phyloP scores from a whole-genome alignment of 345 rosid species.

The Linum trigynum region DNA sequence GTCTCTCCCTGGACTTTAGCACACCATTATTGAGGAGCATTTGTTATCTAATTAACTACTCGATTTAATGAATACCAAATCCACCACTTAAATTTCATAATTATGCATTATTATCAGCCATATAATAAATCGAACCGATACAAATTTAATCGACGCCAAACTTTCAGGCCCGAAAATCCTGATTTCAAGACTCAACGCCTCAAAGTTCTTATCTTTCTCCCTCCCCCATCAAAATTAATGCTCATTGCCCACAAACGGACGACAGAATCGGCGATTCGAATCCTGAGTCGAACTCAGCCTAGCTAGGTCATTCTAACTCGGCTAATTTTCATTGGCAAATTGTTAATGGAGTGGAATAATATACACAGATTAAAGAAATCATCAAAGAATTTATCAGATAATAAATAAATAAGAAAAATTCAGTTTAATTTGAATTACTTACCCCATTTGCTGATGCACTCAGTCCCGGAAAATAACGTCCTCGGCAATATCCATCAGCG shows the following conservation, averaged over 20 bases:
- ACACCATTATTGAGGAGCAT: no score
- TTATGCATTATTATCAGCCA: no score
- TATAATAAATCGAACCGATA: no score
- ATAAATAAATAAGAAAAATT: neutral
- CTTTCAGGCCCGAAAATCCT: neutral
- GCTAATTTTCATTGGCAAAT: neutral
- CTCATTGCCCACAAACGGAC: neutral
- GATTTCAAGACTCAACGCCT: neutral
- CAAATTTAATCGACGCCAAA: no score
- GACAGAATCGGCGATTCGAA: neutral
- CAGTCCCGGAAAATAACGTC: constrained; percentile 53
- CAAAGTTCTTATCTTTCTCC: neutral
- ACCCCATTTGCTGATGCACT: constrained; percentile 3
- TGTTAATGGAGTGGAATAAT: no score
- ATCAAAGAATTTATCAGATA: neutral
- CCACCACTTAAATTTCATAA: no score
- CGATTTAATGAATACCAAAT: no score
- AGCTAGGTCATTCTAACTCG: neutral
- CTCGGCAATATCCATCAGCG: constrained; percentile 62
- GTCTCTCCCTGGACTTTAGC: neutral
- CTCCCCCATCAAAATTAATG: no score
- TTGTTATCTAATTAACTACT: no score
- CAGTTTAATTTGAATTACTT: neutral
- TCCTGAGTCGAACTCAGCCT: neutral
- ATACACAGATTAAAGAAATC: no score